Conservation (phyloP, 768 basidiomycete genomes). For the Termitomyces bulborhizus region DNA sequence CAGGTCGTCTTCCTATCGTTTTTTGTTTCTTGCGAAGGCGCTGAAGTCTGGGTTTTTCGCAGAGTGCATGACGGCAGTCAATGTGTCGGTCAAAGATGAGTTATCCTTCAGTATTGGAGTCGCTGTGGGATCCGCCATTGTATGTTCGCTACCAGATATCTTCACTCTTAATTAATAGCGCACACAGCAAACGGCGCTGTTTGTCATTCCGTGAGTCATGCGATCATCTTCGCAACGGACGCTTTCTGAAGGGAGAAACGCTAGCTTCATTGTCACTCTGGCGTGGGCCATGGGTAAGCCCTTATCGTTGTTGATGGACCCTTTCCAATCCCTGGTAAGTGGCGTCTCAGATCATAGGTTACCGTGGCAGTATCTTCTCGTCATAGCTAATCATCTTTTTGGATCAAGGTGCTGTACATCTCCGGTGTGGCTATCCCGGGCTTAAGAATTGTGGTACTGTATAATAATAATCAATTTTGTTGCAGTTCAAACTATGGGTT, state of each 20-base stretch:
- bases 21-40: not conserved
- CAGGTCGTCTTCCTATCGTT: conserved; percentile 37
- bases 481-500: conserved; percentile 76
- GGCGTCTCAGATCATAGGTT: conserved; percentile 13
- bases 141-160: conserved; percentile 29
- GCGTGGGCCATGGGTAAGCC: conserved; percentile 83
- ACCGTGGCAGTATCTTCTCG: not conserved
- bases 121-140: conserved; percentile 83
- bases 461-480: not conserved
- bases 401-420: conserved; percentile 31
- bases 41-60: conserved; percentile 5
- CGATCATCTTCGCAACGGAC: not conserved
- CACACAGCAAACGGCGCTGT: conserved; percentile 71
- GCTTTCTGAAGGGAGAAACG: not conserved
- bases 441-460: not conserved
- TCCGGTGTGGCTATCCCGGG: not conserved
- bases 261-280: conserved; percentile 66
- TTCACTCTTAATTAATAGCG: not conserved
- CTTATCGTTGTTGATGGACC: conserved; percentile 78
- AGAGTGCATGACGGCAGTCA: conserved; percentile 89
- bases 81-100: conserved; percentile 88
- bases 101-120: conserved; percentile 83
- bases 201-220: conserved; percentile 70
- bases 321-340: conserved; percentile 73
- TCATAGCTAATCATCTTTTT: conserved; percentile 20